Base-by-base conservation (phyloP, 2,329 filamentous ascomycete species). In the Aspergillus transmontanensis region DNA sequence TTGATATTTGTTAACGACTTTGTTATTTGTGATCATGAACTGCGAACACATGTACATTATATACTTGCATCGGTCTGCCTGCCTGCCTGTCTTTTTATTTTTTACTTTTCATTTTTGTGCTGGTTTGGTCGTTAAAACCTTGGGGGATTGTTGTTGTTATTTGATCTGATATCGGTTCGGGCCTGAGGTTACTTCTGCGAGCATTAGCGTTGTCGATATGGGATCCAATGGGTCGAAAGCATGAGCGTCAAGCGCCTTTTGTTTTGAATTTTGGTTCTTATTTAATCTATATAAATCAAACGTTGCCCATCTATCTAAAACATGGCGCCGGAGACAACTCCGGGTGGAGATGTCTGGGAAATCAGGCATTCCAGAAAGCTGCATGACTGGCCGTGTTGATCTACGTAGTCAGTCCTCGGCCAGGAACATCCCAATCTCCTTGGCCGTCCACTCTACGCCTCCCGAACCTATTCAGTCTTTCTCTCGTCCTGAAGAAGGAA, bases 1-100 rank as follows among this genome's bases (percentile, higher is more conserved):
- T 28, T 64, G 62, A 59, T 56, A 58, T 62, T 43, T 34, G 4
- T 48, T 50, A 34, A 50, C 43, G 50, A 61, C 60, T 59, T 66
- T 57, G 48, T 53, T 57, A 45, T 63, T 60, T 57, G 54, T 59
- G 50, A 48, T 67, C 21, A 61, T 66, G 59, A 62, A 58, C 5
- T 28, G 28, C 41, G 14, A 55, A 39, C 51, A 32, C n/a, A 64
- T 69, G 65, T 64, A 70, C 59, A 62, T 41, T 66, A 66, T 64
- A 69, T 69, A 69, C 67, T 60, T 55, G 57, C 23, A 66, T 60
- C 63, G 58, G 62, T 56, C 55, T 67, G 64, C 67, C 65, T 56
- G 62, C 54, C 63, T 65, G 65, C 41, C 59, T 69, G 59, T 56
- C 62, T 66, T 56, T 30, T 57, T 63, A 63, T 63, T 55, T 64